Evolutionary conservation across 2,329 filamentous ascomycete genomes (phyloP).

Genomic region (Fonsecaea erecta): DNA sequence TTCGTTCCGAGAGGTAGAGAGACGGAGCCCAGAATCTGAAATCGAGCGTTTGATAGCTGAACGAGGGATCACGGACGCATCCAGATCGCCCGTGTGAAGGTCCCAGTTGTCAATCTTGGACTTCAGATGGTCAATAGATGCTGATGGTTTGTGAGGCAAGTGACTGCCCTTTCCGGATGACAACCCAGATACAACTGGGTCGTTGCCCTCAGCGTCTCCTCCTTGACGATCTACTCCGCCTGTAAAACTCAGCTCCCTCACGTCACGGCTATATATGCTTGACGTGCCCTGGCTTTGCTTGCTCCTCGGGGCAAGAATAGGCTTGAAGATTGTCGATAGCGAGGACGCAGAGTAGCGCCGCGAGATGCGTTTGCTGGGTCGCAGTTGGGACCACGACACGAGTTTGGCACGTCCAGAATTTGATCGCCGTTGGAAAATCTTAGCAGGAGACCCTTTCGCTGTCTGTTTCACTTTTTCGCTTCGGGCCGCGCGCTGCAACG

Average conservation of each 20-base stretch:
- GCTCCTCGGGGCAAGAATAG: constrained; percentile 17
- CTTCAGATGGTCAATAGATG: constrained; percentile 22
- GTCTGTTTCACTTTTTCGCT: not conserved
- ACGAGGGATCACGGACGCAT: not conserved
- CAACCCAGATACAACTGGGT: not conserved
- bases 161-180: not conserved
- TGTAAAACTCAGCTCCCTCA: constrained; percentile 26
- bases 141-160: constrained; percentile 9
- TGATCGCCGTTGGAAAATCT: constrained; percentile 10
- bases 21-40: constrained; percentile 24
- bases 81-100: constrained; percentile 24
- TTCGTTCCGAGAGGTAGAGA: not conserved
- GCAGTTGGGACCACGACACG: constrained; percentile 13
- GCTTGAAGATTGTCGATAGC: constrained; percentile 27
- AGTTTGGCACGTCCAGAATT: constrained; percentile 14
- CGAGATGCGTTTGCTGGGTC: not conserved
- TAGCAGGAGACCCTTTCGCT: constrained; percentile 5
- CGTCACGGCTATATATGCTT: constrained; percentile 35
- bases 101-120: constrained; percentile 33
- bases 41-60: constrained; percentile 20
- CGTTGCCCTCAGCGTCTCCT: constrained; percentile 3
- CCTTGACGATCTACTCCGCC: constrained; percentile 10
- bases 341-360: constrained; percentile 26
- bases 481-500: not conserved
- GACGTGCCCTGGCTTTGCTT: constrained; percentile 22